Percentiles rank a stretch among this genome's conserved stretches.
Evolutionary conservation across 192 early-diverging fungal genomes (phyloP).

Genomic region (Lobosporangium transversale): DNA sequence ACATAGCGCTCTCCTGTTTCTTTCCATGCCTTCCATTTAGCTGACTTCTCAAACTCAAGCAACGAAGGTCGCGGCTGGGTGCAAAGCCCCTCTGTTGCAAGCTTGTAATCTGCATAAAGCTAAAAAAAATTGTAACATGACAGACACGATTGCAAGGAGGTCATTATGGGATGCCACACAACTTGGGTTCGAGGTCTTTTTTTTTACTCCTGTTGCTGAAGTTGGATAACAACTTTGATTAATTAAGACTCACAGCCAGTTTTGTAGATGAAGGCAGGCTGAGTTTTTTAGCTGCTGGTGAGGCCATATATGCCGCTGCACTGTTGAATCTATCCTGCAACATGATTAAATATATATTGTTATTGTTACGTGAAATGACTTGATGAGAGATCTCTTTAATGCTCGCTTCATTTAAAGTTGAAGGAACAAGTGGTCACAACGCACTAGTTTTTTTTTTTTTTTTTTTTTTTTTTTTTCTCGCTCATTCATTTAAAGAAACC

Average conservation of each 20-base stretch:
- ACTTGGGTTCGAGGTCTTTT: too few relatives aligned
- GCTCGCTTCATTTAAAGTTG: too few relatives aligned
- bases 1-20: conserved; percentile 28
- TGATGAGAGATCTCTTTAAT: too few relatives aligned
- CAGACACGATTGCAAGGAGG: neutral
- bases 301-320: conserved; percentile 30
- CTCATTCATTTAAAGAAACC: too few relatives aligned
- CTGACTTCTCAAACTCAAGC: conserved; percentile 52
- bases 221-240: too few relatives aligned
- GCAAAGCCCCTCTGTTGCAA: conserved; percentile 52
- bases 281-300: conserved; percentile 13
- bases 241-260: conserved; percentile 17
- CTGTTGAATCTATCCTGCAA: conserved; percentile 38
- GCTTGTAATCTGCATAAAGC: conserved; percentile 55
- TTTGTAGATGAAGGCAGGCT: conserved; percentile 26
- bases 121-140: neutral
- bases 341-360: conserved; percentile 6
- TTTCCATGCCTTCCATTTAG: conserved; percentile 60
- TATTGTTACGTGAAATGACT: too few relatives aligned
- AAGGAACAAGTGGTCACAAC: too few relatives aligned
- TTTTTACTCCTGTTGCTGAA: too few relatives aligned
- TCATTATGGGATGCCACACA: too few relatives aligned
- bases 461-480: too few relatives aligned
- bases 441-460: too few relatives aligned
- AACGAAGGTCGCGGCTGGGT: conserved; percentile 45